Evolutionary conservation across 805 yeast species (phyloP).

Genomic region (Candida easanensis): DNA sequence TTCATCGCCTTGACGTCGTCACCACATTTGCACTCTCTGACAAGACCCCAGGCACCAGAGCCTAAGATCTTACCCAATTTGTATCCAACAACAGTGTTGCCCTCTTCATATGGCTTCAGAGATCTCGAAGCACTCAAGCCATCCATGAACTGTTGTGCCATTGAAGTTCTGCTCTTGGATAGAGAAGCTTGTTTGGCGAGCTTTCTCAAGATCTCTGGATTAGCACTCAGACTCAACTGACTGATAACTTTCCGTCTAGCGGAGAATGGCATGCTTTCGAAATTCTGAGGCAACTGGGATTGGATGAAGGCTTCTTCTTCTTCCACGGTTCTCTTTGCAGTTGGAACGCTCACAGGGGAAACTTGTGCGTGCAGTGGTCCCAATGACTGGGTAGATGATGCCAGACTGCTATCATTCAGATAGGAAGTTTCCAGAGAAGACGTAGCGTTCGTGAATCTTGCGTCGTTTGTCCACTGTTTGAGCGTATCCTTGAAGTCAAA

Average conservation of each 20-base stretch:
- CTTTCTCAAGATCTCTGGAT: constrained; percentile 28
- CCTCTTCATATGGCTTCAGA: constrained; percentile 50
- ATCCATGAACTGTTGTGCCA: constrained; percentile 28
- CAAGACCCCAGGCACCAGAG: constrained; percentile 87
- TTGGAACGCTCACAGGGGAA: constrained; percentile 36
- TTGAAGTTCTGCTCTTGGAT: constrained; percentile 21
- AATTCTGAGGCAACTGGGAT: constrained; percentile 46
- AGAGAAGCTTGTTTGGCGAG: constrained; percentile 27
- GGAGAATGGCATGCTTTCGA: constrained; percentile 56
- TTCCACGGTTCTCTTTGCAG: constrained; percentile 16
- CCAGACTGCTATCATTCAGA: constrained; percentile 7
- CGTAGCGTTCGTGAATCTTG: neutral
- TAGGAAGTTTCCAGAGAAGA: constrained; percentile 14
- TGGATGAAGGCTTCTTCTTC: constrained; percentile 29
- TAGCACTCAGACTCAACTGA: constrained; percentile 32
- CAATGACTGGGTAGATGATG: constrained; percentile 24
- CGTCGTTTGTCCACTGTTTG: constrained; percentile 45
- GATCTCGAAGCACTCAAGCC: constrained; percentile 16
- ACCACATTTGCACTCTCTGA: constrained; percentile 58
- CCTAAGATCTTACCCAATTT: constrained; percentile 75
- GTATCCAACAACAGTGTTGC: constrained; percentile 61
- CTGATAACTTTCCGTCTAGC: constrained; percentile 47
- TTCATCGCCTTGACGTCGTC: constrained; percentile 51
- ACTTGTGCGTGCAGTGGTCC: constrained; percentile 34
- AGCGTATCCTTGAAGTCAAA: constrained; percentile 53